Evolutionary conservation across 2,329 filamentous ascomycete genomes (phyloP).

Genomic region (Xenoacremonium recifei): DNA sequence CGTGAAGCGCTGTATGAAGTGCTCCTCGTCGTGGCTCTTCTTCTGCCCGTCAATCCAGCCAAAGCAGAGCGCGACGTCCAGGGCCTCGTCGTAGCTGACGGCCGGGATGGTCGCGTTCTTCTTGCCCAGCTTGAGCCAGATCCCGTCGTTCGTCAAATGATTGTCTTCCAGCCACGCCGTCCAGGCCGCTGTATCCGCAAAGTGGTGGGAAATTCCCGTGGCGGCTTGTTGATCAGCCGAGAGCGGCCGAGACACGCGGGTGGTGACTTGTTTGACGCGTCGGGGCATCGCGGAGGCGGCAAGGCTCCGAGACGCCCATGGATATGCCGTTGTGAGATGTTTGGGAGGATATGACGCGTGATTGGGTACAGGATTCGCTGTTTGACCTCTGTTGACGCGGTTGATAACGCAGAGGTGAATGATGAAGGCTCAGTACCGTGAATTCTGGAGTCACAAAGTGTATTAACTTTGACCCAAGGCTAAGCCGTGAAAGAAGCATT

Average conservation of each 20-base stretch:
- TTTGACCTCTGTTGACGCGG: constrained; percentile 2
- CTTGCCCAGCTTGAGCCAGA: constrained; percentile 51
- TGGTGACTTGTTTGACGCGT: constrained; percentile 16
- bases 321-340: not conserved
- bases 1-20: constrained; percentile 57
- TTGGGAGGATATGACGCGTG: constrained; percentile 1
- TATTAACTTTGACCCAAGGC: too few relatives aligned
- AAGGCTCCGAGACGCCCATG: not conserved
- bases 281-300: constrained; percentile 13
- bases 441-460: not conserved
- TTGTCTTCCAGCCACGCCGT: constrained; percentile 17
- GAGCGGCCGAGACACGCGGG: constrained; percentile 1
- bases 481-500: too few relatives aligned
- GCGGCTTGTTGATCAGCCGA: not conserved
- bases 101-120: constrained; percentile 42
- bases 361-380: constrained; percentile 1
- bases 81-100: constrained; percentile 49
- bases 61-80: constrained; percentile 57
- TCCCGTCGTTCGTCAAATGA: constrained; percentile 25
- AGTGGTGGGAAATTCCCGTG: constrained; percentile 9
- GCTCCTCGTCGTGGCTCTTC: constrained; percentile 39
- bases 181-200: constrained; percentile 11
- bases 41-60: constrained; percentile 64
- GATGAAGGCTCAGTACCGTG: not conserved
- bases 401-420: constrained; percentile 3